Evolutionary conservation across 2,329 filamentous ascomycete species (phyloP).

Genomic region (Leptoxyphium fumago): DNA sequence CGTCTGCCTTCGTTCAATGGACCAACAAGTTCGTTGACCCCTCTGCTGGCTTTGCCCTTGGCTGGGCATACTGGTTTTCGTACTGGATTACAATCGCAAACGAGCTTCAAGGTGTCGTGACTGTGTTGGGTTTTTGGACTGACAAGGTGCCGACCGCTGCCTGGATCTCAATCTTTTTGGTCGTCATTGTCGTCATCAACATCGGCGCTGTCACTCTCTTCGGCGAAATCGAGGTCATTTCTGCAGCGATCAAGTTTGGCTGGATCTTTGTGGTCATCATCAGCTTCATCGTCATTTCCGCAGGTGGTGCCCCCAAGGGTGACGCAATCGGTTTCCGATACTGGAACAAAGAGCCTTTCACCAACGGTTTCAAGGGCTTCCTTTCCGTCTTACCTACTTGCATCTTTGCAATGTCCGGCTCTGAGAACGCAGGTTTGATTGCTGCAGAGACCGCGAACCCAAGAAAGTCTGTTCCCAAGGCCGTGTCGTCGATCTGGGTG

Average conservation of each 20-base stretch:
- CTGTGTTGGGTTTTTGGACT: constrained; percentile 21
- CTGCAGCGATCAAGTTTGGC: constrained; percentile 20
- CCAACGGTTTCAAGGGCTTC: constrained; percentile 45
- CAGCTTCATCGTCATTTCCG: constrained; percentile 14
- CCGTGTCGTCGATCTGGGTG: constrained; percentile 2
- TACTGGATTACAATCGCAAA: constrained; percentile 31
- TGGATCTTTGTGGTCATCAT: constrained; percentile 14
- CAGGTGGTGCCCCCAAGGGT: constrained; percentile 22
- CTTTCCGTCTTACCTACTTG: constrained; percentile 46
- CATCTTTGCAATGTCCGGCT: constrained; percentile 44
- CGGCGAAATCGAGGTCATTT: constrained; percentile 5
- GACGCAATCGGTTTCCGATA: constrained; percentile 6
- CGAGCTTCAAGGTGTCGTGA: neutral
- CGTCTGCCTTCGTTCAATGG: constrained; percentile 34
- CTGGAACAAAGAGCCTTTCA: constrained; percentile 15
- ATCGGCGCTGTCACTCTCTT: constrained; percentile 1
- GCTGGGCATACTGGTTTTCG: constrained; percentile 34
- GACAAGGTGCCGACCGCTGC: constrained; percentile 16
- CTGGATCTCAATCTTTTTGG: constrained; percentile 21
- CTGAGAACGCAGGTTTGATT: constrained; percentile 41
- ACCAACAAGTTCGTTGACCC: constrained; percentile 30
- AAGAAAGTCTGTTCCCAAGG: constrained; percentile 19
- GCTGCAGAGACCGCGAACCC: constrained; percentile 35
- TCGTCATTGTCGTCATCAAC: constrained; percentile 15
- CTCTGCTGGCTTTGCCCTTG: constrained; percentile 30